Evolutionary conservation across 257 asterid genomes (phyloP).

Genomic region (Penstemon barbatus): DNA sequence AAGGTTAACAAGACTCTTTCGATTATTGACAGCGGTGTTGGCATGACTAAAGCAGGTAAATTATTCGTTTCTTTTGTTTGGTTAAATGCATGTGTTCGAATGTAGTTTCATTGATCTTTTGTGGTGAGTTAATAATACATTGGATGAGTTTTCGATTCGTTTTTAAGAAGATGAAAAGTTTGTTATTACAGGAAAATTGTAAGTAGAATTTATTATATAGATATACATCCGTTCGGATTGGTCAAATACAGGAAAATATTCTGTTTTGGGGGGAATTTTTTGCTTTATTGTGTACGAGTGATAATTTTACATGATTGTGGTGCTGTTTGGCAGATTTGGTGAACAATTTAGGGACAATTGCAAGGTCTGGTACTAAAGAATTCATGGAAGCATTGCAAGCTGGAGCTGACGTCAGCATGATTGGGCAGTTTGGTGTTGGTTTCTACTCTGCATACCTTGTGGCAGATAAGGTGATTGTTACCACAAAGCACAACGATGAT

Average conservation of each 20-base stretch:
- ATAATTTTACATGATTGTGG: too few relatives aligned
- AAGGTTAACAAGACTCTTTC: slow-evolving; percentile 71
- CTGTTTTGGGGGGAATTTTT: too few relatives aligned
- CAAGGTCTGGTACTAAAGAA: slow-evolving; percentile 80
- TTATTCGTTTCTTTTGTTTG: neutral
- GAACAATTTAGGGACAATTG: slow-evolving; percentile 79
- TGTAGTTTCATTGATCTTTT: too few relatives aligned
- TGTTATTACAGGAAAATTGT: too few relatives aligned
- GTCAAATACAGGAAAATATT: too few relatives aligned
- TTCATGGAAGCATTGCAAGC: slow-evolving; percentile 86
- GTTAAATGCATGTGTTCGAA: too few relatives aligned
- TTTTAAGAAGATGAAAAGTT: too few relatives aligned
- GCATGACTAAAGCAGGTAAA: slow-evolving; percentile 91
- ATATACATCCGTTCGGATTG: too few relatives aligned
- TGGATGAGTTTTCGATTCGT: too few relatives aligned
- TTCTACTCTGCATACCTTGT: slow-evolving; percentile 83
- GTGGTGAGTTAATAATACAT: too few relatives aligned
- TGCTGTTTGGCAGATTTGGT: slow-evolving; percentile 56
- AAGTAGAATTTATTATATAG: too few relatives aligned
- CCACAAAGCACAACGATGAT: slow-evolving; percentile 74
- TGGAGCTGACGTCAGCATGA: slow-evolving; percentile 95
- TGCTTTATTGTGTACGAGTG: too few relatives aligned
- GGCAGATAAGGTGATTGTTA: slow-evolving; percentile 73
- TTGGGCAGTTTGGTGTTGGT: slow-evolving; percentile 84
- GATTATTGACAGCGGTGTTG: slow-evolving; percentile 73